A percentile compares a stretch with the other conserved stretches of the same genome.
These are phyloP conservation scores for Nicotiana knightiana DNA, from an alignment of 257 asterid species.

Conservation along the genomic window DNA sequence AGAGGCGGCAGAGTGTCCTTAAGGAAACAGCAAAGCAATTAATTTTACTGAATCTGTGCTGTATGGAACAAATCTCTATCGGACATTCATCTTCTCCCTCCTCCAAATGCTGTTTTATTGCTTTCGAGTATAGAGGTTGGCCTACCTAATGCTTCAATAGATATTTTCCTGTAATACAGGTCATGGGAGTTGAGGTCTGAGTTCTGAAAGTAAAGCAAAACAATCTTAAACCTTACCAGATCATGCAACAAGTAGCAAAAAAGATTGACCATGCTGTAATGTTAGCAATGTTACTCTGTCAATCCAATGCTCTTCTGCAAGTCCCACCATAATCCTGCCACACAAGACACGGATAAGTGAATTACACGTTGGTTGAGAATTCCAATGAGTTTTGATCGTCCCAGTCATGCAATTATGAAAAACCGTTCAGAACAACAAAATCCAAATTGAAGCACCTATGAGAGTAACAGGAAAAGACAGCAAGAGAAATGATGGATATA, in stretches of 20 bases:
- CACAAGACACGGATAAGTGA: background rate
- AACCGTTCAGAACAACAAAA: background rate
- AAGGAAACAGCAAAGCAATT: background rate
- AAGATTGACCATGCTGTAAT: background rate
- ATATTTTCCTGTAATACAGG: background rate
- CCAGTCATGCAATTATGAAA: background rate
- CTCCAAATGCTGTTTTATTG: background rate
- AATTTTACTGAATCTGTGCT: background rate
- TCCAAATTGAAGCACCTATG: background rate
- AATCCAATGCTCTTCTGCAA: background rate
- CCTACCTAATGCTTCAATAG: background rate
- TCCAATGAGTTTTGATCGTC: background rate
- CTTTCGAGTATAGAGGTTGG: background rate
- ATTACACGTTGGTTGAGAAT: background rate
- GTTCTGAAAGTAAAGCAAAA: background rate
- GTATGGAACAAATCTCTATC: background rate
- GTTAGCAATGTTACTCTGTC: background rate
- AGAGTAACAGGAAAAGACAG: background rate
- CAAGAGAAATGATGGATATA: background rate
- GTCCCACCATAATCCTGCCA: slow-evolving; percentile 1
- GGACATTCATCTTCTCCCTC: background rate
- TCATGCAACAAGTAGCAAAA: background rate
- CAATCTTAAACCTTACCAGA: background rate
- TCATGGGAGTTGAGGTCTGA: background rate
- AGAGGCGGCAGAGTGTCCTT: background rate